These are phyloP conservation scores for Verbascum thapsus DNA, from an alignment of 257 asterid species.

Conservation along the genomic window DNA sequence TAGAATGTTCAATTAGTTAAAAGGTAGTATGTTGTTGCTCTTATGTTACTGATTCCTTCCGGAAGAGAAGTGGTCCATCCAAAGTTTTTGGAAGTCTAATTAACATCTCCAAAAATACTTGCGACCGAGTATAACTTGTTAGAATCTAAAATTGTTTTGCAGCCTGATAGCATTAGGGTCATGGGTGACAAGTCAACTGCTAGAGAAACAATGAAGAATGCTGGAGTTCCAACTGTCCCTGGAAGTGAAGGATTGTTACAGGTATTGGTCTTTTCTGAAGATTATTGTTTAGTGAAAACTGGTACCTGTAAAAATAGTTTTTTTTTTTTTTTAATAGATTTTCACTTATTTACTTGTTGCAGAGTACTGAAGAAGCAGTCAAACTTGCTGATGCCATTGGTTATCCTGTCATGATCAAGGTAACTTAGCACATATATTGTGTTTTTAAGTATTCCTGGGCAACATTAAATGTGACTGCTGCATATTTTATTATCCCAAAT, in stretches of 20 bases:
- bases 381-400: slow-evolving; percentile 84
- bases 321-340: slow-evolving; percentile 1
- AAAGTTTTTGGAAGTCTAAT: slow-evolving; percentile 15
- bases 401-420: slow-evolving; percentile 99
- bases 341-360: slow-evolving; percentile 19
- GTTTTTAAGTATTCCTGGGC: neutral
- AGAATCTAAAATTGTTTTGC: slow-evolving; percentile 35
- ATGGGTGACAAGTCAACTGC: slow-evolving; percentile 99
- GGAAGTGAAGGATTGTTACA: slow-evolving; percentile 92
- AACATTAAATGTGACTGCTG: slow-evolving; percentile 10
- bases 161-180: slow-evolving; percentile 96
- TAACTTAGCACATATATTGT: slow-evolving; percentile 30
- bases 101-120: slow-evolving; percentile 1
- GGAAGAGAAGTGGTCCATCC: slow-evolving; percentile 8
- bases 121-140: slow-evolving; percentile 16
- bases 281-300: slow-evolving; percentile 16
- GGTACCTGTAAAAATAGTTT: slow-evolving; percentile 10
- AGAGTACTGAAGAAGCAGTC: slow-evolving; percentile 92
- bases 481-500: slow-evolving; percentile 5
- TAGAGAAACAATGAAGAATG: slow-evolving; percentile 97
- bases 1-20: slow-evolving; percentile 2
- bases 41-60: slow-evolving; percentile 18
- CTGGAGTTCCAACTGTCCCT: slow-evolving; percentile 99
- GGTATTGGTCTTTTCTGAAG: slow-evolving; percentile 44
- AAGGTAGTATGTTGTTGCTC: slow-evolving; percentile 1